phyloP scores from a whole-genome alignment of 2,329 filamentous ascomycete genomes.

The Zarea fungicola region DNA sequence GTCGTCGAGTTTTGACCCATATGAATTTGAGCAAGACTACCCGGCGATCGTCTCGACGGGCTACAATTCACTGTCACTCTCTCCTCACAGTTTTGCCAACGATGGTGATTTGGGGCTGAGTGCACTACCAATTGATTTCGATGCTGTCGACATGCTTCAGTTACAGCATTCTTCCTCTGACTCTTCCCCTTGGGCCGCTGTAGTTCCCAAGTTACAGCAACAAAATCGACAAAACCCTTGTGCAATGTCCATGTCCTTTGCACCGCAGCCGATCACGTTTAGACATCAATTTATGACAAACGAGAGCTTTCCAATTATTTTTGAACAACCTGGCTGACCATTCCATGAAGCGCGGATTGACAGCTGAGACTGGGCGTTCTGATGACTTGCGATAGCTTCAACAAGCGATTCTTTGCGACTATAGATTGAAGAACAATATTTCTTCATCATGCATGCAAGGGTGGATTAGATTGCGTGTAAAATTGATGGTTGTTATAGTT shows the following conservation, averaged over 20 bases:
- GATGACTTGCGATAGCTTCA: conserved; percentile 53
- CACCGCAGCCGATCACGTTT: conserved; percentile 37
- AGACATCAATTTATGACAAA: conserved; percentile 42
- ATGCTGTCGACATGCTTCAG: conserved; percentile 29
- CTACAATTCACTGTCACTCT: conserved; percentile 43
- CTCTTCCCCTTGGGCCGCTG: conserved; percentile 26
- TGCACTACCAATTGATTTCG: conserved; percentile 28
- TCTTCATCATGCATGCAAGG: too few relatives aligned
- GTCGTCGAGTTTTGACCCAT: conserved; percentile 51
- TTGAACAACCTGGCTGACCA: conserved; percentile 50
- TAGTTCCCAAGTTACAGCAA: conserved; percentile 23
- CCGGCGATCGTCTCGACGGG: conserved; percentile 41
- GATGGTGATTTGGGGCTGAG: conserved; percentile 33
- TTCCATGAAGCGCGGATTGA: conserved; percentile 45
- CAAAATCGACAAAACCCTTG: neutral
- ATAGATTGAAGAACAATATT: too few relatives aligned
- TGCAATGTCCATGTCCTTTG: conserved; percentile 32
- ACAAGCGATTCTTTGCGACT: conserved; percentile 39
- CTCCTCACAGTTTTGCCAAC: conserved; percentile 46
- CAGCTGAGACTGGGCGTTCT: conserved; percentile 54
- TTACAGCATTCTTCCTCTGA: conserved; percentile 29
- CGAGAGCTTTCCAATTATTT: conserved; percentile 48
- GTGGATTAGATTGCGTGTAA: too few relatives aligned
- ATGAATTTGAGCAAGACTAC: conserved; percentile 52
- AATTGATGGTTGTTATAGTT: too few relatives aligned